Evolutionary conservation across 129 eudicot genomes (phyloP).

Genomic region (Pittosporum tobira): DNA sequence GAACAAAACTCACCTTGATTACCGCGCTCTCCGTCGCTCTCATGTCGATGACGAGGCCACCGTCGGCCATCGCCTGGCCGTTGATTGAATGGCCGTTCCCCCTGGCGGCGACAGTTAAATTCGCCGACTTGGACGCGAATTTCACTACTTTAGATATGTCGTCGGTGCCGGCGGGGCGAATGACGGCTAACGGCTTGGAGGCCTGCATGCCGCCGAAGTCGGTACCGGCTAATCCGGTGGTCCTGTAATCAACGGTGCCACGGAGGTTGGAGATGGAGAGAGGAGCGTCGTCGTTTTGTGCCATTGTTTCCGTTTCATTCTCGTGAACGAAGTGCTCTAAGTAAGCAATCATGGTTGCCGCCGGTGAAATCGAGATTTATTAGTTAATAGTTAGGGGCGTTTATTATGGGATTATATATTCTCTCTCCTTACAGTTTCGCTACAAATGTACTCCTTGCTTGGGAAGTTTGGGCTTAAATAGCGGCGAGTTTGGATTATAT

Average conservation of each 20-base stretch:
- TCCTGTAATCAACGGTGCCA: slow-evolving; percentile 30
- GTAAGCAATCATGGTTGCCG: slow-evolving; percentile 47
- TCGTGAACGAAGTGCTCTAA: slow-evolving; percentile 51
- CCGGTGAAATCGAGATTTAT: not conserved
- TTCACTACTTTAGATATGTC: slow-evolving; percentile 39
- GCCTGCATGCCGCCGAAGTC: slow-evolving; percentile 74
- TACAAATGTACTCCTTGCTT: too few species aligned
- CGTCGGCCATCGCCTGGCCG: slow-evolving; percentile 85
- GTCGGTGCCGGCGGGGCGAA: slow-evolving; percentile 36
- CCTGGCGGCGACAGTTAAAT: slow-evolving; percentile 75
- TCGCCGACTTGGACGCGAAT: slow-evolving; percentile 34
- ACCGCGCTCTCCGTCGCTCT: slow-evolving; percentile 14
- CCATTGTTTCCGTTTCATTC: slow-evolving; percentile 35
- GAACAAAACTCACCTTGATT: slow-evolving; percentile 12
- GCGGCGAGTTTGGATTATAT: slow-evolving; percentile 28
- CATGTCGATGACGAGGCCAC: slow-evolving; percentile 79
- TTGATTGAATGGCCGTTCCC: slow-evolving; percentile 94
- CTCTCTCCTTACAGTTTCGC: too few species aligned
- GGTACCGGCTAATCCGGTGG: slow-evolving; percentile 33
- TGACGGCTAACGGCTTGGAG: slow-evolving; percentile 49
- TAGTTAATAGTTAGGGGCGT: slow-evolving; percentile 7
- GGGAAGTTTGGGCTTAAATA: slow-evolving; percentile 25
- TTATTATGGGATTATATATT: too few species aligned
- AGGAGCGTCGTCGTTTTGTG: not conserved
- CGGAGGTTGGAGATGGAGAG: slow-evolving; percentile 16